These are phyloP conservation scores for Volvox carteri DNA, from an alignment of 163 green algal species.

Conservation along the genomic window DNA sequence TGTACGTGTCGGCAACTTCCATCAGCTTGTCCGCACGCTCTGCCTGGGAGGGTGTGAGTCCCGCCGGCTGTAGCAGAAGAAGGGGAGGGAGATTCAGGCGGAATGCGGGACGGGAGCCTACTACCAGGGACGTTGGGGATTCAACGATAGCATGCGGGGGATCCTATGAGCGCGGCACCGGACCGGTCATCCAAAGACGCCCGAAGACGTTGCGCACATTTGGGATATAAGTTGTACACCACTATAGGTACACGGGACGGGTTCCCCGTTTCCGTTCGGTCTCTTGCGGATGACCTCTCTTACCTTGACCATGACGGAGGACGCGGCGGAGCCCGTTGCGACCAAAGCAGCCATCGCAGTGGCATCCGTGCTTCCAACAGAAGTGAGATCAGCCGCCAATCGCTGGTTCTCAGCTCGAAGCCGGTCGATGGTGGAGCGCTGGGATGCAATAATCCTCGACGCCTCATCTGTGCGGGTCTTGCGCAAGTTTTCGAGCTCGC, in stretches of 20 bases:
- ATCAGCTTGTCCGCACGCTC: constrained; percentile 38
- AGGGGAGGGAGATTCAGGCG: no score
- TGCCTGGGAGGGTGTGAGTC: constrained; percentile 15
- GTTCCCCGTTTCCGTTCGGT: no score
- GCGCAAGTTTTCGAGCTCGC: constrained; percentile 8
- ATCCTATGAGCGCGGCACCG: no score
- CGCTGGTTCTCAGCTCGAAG: constrained; percentile 38
- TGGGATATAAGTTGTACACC: no score
- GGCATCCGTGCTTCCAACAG: constrained; percentile 13
- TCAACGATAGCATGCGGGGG: no score
- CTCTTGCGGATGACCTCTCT: not conserved
- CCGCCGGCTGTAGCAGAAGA: not conserved
- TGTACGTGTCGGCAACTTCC: constrained; percentile 53
- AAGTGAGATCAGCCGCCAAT: constrained; percentile 6
- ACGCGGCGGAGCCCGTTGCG: not conserved
- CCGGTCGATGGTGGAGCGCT: constrained; percentile 51
- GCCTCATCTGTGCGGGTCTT: constrained; percentile 38
- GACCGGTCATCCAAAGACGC: no score
- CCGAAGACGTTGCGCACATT: no score
- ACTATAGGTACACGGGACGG: no score
- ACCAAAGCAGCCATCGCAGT: constrained; percentile 20
- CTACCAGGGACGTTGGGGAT: no score
- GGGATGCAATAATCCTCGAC: constrained; percentile 39
- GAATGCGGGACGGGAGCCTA: no score
- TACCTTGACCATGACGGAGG: constrained; percentile 36